Conservation (phyloP, 441 rosid genomes). For the Populus hybrid region DNA sequence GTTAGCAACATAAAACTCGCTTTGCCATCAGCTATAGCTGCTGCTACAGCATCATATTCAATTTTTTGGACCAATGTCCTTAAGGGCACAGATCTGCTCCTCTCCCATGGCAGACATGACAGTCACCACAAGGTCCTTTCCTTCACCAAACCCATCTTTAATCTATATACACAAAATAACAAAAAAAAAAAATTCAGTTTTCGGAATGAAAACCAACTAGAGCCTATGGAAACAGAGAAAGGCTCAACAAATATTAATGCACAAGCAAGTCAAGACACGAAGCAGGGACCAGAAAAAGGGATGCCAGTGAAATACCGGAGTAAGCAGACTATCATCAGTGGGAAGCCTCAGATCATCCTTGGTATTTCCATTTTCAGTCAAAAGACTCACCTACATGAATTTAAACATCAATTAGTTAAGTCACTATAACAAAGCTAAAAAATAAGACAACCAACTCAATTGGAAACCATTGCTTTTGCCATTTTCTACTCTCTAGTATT, state of each 20-base stretch:
- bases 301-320: slow-evolving; percentile 37
- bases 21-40: slow-evolving; percentile 25
- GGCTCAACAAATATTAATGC: not conserved
- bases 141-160: slow-evolving; percentile 68
- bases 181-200: not conserved
- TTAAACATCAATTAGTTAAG: not conserved
- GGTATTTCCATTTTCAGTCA: slow-evolving; percentile 79
- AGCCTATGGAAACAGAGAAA: not conserved
- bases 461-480: not conserved
- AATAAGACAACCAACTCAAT: not conserved
- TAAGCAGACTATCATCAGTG: slow-evolving; percentile 64
- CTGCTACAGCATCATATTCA: slow-evolving; percentile 36
- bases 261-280: not conserved
- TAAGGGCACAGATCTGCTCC: slow-evolving; percentile 79
- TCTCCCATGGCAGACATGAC: slow-evolving; percentile 94
- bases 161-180: slow-evolving; percentile 36
- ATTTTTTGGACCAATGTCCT: slow-evolving; percentile 75
- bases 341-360: slow-evolving; percentile 93
- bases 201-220: not conserved
- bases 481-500: not conserved
- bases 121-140: slow-evolving; percentile 71
- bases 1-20: slow-evolving; percentile 8
- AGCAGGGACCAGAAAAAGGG: not conserved
- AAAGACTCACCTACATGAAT: slow-evolving; percentile 68
- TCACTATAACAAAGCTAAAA: not conserved